Percentiles rank a stretch among this genome's conserved stretches.
Conservation (phyloP, 2,329 filamentous ascomycete genomes). For the Triangularia setosa region DNA sequence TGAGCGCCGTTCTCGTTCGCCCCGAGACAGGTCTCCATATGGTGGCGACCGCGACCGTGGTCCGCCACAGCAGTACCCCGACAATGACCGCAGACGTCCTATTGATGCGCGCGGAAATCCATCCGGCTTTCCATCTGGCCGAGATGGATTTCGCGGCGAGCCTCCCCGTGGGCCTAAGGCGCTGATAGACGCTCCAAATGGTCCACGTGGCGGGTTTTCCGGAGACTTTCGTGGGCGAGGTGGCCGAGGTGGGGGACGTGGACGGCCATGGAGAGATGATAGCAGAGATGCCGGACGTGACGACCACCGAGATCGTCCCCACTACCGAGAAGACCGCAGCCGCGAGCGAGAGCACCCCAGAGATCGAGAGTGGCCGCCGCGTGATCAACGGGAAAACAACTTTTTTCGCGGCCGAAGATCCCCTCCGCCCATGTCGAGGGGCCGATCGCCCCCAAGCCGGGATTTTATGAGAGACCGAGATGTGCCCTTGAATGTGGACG, state of each 20-base stretch:
- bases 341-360: constrained; percentile 49
- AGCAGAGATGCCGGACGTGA: constrained; percentile 61
- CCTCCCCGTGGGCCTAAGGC: constrained; percentile 80
- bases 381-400: constrained; percentile 41
- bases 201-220: constrained; percentile 63
- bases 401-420: constrained; percentile 53
- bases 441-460: constrained; percentile 60
- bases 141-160: constrained; percentile 61
- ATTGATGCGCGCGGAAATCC: constrained; percentile 51
- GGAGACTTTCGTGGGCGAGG: constrained; percentile 56
- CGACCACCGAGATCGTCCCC: constrained; percentile 47
- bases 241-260: constrained; percentile 54
- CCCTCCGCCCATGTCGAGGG: constrained; percentile 34
- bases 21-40: constrained; percentile 67
- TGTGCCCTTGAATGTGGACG: constrained; percentile 59
- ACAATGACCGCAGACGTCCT: constrained; percentile 68
- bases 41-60: constrained; percentile 38
- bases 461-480: constrained; percentile 59
- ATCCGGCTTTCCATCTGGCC: constrained; percentile 56
- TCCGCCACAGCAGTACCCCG: constrained; percentile 43
- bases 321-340: constrained; percentile 46
- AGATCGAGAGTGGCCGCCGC: constrained; percentile 51
- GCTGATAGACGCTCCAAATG: constrained; percentile 64
- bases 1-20: constrained; percentile 60
- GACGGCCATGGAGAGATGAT: constrained; percentile 58